phyloP scores from a whole-genome alignment of 2,329 filamentous ascomycete species.

The Grosmannia huntii region DNA sequence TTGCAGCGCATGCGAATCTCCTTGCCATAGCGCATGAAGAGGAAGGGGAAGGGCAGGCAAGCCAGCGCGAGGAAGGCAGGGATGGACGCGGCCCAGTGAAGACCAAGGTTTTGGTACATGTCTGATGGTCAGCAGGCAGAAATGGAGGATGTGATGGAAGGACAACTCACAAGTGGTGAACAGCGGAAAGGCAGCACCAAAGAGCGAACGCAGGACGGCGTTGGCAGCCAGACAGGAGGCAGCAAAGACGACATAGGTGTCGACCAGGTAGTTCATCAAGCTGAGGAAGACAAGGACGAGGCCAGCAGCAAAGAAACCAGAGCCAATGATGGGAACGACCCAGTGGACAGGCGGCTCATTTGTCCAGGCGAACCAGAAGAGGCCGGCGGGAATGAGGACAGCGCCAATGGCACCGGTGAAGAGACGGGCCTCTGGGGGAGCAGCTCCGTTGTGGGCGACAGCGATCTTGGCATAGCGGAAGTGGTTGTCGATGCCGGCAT shows the following conservation, averaged over 20 bases:
- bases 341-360: constrained; percentile 30
- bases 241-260: constrained; percentile 62
- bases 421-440: constrained; percentile 54
- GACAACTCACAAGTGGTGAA: constrained; percentile 40
- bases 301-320: constrained; percentile 27
- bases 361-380: constrained; percentile 62
- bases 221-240: constrained; percentile 64
- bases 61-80: constrained; percentile 61
- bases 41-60: constrained; percentile 61
- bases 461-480: constrained; percentile 34
- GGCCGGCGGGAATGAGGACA: constrained; percentile 46
- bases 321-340: constrained; percentile 23
- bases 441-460: constrained; percentile 33
- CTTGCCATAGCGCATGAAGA: constrained; percentile 63
- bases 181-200: constrained; percentile 60
- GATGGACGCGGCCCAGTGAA: constrained; percentile 63
- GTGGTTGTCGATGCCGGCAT: constrained; percentile 42
- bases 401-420: constrained; percentile 49
- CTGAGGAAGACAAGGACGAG: constrained; percentile 54
- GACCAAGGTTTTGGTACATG: constrained; percentile 48
- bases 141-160: background rate
- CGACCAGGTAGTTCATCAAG: constrained; percentile 54
- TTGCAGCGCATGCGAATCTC: constrained; percentile 54
- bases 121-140: constrained; percentile 6
- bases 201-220: constrained; percentile 56